Percentiles rank a stretch among this genome's conserved stretches.
phyloP scores from a whole-genome alignment of 805 yeast genomes.

The Lipomyces yamanashiensis region DNA sequence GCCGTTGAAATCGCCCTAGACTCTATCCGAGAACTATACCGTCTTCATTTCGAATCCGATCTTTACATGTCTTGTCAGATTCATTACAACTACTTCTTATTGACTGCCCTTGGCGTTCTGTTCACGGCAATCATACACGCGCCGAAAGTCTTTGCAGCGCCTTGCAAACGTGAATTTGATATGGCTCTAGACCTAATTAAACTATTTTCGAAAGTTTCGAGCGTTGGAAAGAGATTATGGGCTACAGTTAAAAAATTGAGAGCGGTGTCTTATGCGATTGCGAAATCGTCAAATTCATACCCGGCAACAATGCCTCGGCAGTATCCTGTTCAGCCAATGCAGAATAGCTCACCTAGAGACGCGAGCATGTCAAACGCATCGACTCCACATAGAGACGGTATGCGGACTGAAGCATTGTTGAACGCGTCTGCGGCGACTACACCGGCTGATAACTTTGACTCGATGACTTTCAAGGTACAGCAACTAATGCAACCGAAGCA shows the following conservation, averaged over 20 bases:
- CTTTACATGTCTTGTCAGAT: conserved; percentile 37
- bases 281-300: neutral
- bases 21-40: conserved; percentile 37
- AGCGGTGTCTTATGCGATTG: conserved; percentile 11
- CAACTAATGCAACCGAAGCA: neutral
- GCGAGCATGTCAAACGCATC: neutral
- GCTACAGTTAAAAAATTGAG: conserved; percentile 25
- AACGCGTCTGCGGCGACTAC: neutral
- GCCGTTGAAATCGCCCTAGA: conserved; percentile 39
- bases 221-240: conserved; percentile 26
- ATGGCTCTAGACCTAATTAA: conserved; percentile 37
- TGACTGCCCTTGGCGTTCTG: conserved; percentile 39
- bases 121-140: conserved; percentile 38
- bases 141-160: conserved; percentile 32
- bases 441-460: neutral
- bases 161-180: conserved; percentile 35
- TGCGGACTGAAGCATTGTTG: neutral
- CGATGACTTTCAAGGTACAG: neutral
- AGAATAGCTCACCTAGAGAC: neutral
- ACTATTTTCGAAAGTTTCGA: conserved; percentile 33
- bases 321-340: neutral
- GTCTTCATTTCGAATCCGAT: conserved; percentile 35
- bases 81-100: conserved; percentile 40
- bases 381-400: neutral
- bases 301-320: neutral